These are phyloP conservation scores for Saururus chinensis DNA, from an alignment of 164 flowering plant species.

Conservation along the genomic window DNA sequence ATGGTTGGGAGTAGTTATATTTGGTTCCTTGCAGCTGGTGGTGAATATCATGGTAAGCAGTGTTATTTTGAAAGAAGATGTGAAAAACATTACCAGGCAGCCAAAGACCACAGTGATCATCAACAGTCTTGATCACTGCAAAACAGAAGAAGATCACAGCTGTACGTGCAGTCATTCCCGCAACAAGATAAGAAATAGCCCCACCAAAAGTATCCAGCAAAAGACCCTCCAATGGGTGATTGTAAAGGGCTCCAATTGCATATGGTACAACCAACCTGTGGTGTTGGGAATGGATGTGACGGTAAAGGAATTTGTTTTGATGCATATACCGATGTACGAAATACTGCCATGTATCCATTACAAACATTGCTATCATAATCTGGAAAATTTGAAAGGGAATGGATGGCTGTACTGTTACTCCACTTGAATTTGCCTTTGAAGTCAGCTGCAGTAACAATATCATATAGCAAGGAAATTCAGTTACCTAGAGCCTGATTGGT, in stretches of 20 bases:
- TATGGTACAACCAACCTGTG: conserved; percentile 73
- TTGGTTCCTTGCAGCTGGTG: conserved; percentile 67
- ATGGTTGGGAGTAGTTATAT: conserved; percentile 71
- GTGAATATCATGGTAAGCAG: conserved; percentile 78
- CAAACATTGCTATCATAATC: conserved; percentile 54
- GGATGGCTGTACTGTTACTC: conserved; percentile 34
- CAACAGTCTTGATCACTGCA: conserved; percentile 64
- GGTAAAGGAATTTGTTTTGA: conserved; percentile 65
- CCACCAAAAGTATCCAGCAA: conserved; percentile 78
- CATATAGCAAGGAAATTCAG: background rate
- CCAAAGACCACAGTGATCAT: conserved; percentile 89
- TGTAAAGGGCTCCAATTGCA: conserved; percentile 77
- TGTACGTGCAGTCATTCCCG: conserved; percentile 77
- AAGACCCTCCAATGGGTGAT: conserved; percentile 80
- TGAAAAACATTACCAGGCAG: conserved; percentile 76
- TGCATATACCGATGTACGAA: conserved; percentile 83
- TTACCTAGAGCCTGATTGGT: background rate
- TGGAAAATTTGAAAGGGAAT: conserved; percentile 34
- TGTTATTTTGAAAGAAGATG: conserved; percentile 55
- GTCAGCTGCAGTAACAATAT: conserved; percentile 32
- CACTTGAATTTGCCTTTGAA: conserved; percentile 29
- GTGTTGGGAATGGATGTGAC: conserved; percentile 74
- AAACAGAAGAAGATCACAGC: conserved; percentile 69
- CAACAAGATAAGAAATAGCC: conserved; percentile 56
- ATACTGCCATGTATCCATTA: conserved; percentile 84